Evolutionary conservation across 257 asterid genomes (phyloP), one percentile per base, ranked within the genome.

Genomic region (Solanum tarapatanum): DNA sequence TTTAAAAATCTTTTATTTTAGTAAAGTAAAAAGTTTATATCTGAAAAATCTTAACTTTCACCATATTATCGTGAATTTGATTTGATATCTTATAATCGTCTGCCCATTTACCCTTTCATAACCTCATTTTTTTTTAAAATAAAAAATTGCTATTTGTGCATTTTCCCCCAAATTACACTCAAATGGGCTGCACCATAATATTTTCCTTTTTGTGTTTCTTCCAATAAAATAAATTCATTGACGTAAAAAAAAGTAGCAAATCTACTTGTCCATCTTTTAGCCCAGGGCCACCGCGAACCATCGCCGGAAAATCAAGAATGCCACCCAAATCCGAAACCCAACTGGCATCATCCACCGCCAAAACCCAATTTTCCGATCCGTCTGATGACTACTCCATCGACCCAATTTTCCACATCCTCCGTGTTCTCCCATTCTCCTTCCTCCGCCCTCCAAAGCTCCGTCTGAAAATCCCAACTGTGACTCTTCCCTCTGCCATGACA

Each of bases 371-470:
- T 82, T 66, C 92, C 85, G 84, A 89, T 90, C 87, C 89, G 37
- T 89, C 88, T 5, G 58, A 60, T 36, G 88, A 86, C 68, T 45
- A 92, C 30, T 93, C 96, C 23, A 86, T 94, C 60, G 98, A 94
- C 82, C 98, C 98, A 75, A 35, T 94, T 74, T 70, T 92, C 92
- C 98, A 93, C 91, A 70, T 90, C 91, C 83, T 95, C 79, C 91
- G 91, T 24, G 11, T 92, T 86, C 92, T 94, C 3, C 97, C 98
- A 1, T 95, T 88, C 92, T 95, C 98, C 72, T 90, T 94, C 91
- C 97, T 96, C 91, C 96, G 98, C 1, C 98, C 97, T 3, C 98
- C 98, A 69, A 98, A 98, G 89, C 97, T 96, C 92, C 99, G 99
- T 64, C 93, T 95, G 60, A 96, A 93, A 93, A 92, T 95, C 37